A percentile compares a stretch with the other conserved stretches of the same genome.
These are phyloP conservation scores for Starmerella davenportii DNA, from an alignment of 805 yeast genomes.

Conservation along the genomic window DNA sequence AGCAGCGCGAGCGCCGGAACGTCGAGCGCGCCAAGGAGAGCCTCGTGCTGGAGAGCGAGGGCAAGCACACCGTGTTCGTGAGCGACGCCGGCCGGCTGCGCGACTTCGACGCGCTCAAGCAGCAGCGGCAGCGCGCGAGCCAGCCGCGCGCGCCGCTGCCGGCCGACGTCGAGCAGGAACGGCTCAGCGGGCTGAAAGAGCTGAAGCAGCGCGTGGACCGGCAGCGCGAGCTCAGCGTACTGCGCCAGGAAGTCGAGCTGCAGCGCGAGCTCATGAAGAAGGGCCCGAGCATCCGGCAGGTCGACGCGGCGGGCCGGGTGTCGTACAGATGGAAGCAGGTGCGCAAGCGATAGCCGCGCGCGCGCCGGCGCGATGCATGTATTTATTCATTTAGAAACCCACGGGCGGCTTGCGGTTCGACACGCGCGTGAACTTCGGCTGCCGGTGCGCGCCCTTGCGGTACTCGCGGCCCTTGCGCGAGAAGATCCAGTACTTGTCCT, in stretches of 20 bases:
- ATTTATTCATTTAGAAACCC: constrained; percentile 29
- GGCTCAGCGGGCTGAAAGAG: constrained; percentile 40
- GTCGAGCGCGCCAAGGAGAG: constrained; percentile 35
- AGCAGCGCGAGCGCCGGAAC: constrained; percentile 49
- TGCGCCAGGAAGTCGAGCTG: constrained; percentile 53
- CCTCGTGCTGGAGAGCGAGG: constrained; percentile 28
- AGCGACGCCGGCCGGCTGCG: constrained; percentile 40
- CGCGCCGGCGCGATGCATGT: no score
- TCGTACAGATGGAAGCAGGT: constrained; percentile 68
- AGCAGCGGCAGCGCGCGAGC: constrained; percentile 53
- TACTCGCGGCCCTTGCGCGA: constrained; percentile 56
- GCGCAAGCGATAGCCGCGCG: constrained; percentile 21
- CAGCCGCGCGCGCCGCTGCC: constrained; percentile 31
- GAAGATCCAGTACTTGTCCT: constrained; percentile 77
- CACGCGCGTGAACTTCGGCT: constrained; percentile 78
- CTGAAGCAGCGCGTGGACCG: constrained; percentile 53
- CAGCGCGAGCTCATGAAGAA: constrained; percentile 81
- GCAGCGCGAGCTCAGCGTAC: constrained; percentile 44
- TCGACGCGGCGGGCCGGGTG: constrained; percentile 46
- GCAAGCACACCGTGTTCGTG: constrained; percentile 75
- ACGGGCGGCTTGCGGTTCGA: constrained; percentile 67
- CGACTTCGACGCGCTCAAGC: constrained; percentile 43
- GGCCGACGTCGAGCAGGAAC: constrained; percentile 20
- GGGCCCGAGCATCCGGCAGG: constrained; percentile 66
- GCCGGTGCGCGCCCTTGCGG: constrained; percentile 64